Evolutionary conservation across 23 red algal genomes (phyloP), one percentile per base, ranked within the genome.

Genomic region (Chondrus crispus): DNA sequence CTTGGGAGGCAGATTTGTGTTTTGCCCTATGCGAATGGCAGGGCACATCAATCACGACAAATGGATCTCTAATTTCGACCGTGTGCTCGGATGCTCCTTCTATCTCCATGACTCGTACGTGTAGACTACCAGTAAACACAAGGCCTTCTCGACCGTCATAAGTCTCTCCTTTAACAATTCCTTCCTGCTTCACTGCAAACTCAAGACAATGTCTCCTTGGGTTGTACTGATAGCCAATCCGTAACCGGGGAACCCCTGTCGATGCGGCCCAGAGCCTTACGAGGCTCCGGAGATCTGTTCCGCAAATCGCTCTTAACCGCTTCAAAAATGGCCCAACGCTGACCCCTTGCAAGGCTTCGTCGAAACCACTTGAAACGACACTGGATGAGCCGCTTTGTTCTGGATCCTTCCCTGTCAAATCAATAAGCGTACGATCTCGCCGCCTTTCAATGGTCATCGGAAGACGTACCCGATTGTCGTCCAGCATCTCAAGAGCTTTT

Each of bases 221-320:
- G 80, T 94, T 93, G 78, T 98, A 98, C 8, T 88, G 74, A 75
- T 98, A 98, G 1, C 91, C 96, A 46, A 93, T 89, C 39, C 80
- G 66, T 28, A 95, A 41, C 44, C 84, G 64, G 4, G 93, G 89
- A 64, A 95, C 71, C 16, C 82, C 92, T 44, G 82, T 74, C 63
- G 74, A 80, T 28, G 54, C 75, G 40, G 80, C 88, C 90, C 91
- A 98, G 39, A 75, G 87, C 44, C 92, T 78, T 16, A 98, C 93
- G 55, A 98, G 83, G 30, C 74, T 90, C 39, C 64, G 55, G 39
- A 98, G 52, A 44, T 95, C 86, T 28, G 83, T 91, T 4, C 86
- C 86, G 42, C 66, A 70, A 30, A 91, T 91, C 4, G 76, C 87
- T 46, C 88, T 45, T 50, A 96, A 49, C 20, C 88, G 81, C 45